These are phyloP conservation scores for Decorospora gaudefroyi DNA, from an alignment of 2,329 filamentous ascomycete species.

Conservation along the genomic window DNA sequence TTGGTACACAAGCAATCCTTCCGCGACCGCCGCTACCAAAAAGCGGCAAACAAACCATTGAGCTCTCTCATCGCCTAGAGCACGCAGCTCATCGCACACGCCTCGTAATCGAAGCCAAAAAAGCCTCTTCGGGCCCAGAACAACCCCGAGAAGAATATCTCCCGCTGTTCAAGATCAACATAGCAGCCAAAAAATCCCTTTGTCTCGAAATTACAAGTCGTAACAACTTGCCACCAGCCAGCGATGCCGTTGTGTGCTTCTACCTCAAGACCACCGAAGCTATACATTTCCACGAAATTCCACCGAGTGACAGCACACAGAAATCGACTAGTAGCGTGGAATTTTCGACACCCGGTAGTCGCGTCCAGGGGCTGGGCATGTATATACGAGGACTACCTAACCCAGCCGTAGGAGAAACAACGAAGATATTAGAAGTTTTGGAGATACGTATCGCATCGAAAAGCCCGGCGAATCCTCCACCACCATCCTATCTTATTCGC, in stretches of 20 bases:
- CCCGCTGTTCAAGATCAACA: slow-evolving; percentile 42
- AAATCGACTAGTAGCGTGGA: neutral
- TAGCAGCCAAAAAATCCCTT: slow-evolving; percentile 35
- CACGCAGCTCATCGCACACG: slow-evolving; percentile 7
- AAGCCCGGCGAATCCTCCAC: neutral
- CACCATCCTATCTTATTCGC: slow-evolving; percentile 10
- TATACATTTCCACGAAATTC: slow-evolving; percentile 4
- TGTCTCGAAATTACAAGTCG: slow-evolving; percentile 21
- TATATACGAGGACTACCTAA: slow-evolving; percentile 10
- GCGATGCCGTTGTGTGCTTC: slow-evolving; percentile 5
- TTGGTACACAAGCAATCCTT: slow-evolving; percentile 44
- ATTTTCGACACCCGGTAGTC: neutral
- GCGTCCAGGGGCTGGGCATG: slow-evolving; percentile 36
- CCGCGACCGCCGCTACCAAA: slow-evolving; percentile 20
- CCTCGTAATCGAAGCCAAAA: slow-evolving; percentile 25
- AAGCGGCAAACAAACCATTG: neutral
- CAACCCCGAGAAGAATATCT: slow-evolving; percentile 18
- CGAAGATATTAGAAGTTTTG: slow-evolving; percentile 14
- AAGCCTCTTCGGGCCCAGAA: neutral
- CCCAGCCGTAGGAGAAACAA: neutral
- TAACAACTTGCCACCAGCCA: neutral
- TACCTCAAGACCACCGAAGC: slow-evolving; percentile 24
- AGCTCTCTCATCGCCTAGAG: slow-evolving; percentile 25
- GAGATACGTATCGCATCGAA: slow-evolving; percentile 27
- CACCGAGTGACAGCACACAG: neutral